Evolutionary conservation across 306 rosid species (phyloP), one percentile per base, ranked within the genome.

Genomic region (Cicer pinnatifidum): DNA sequence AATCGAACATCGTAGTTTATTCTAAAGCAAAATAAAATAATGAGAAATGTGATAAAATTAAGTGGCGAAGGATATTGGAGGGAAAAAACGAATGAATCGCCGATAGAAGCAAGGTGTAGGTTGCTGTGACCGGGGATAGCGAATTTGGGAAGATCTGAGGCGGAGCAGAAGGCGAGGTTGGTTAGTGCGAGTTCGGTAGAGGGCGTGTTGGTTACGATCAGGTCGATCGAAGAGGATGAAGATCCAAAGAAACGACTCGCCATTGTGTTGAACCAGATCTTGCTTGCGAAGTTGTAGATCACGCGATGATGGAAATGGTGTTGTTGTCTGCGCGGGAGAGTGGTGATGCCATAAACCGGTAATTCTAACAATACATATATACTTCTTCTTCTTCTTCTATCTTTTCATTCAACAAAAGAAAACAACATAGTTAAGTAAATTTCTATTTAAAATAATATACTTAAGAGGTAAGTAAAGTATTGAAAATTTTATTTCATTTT

Each of bases 171-270:
- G 62, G 95, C 96, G 69, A 87, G 75, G 79, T 94, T 94, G 71
- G 90, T 83, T 57, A 87, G 65, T 9, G 85, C 95, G 62, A 94
- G 92, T 71, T 89, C 96, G 43, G 78, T 43, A 5, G 91, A 76
- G 0, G 98, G 97, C 23, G 95, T 91, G 71, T 69, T 83, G 48
- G 87, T 85, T 8, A 94, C 98, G 71, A 23, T 76, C 96, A 94
- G 78, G 54, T 80, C 20, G 79, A 65, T 60, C 77, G 87, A 57
- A 64, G 67, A 28, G 19, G 93, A 75, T 8, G 91, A 87, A 0
- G 85, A 80, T 20, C 81, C 81, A 0, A 85, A 84, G 74, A 74
- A 88, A 45, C 82, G 63, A 64, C 88, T 80, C 80, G 92, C 86
- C 96, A 92, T 92, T 81, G 58, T 45, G 35, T 45, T 0, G 2